Evolutionary conservation across 371 early-diverging fungal genomes (phyloP).

Genomic region (Choanephora cucurbitarum): DNA sequence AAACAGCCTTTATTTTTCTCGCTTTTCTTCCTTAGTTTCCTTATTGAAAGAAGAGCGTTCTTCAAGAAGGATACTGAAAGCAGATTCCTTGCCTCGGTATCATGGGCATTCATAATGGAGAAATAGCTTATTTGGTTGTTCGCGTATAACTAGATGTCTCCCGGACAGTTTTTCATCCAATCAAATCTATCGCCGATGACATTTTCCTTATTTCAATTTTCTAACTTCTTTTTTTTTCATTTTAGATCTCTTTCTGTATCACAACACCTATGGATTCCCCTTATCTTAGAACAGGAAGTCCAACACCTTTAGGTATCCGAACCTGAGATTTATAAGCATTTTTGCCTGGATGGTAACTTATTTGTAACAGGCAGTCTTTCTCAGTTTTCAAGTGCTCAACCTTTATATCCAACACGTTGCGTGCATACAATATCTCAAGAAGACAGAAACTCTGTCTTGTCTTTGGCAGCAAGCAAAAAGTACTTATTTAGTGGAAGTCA

Average conservation of each 20-base stretch:
- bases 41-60: too few relatives aligned
- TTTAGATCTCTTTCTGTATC: neutral
- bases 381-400: slow-evolving; percentile 13
- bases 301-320: slow-evolving; percentile 21
- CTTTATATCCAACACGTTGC: slow-evolving; percentile 40
- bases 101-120: too few relatives aligned
- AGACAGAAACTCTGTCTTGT: slow-evolving; percentile 65
- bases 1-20: too few relatives aligned
- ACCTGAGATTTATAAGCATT: too few relatives aligned
- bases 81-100: too few relatives aligned
- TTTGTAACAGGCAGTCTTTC: slow-evolving; percentile 24
- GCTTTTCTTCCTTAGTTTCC: too few relatives aligned
- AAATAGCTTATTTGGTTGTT: too few relatives aligned
- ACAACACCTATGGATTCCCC: slow-evolving; percentile 18
- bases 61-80: too few relatives aligned
- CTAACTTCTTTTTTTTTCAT: neutral
- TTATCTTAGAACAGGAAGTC: slow-evolving; percentile 22
- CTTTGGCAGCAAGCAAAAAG: slow-evolving; percentile 62
- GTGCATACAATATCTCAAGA: slow-evolving; percentile 66
- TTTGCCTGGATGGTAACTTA: neutral
- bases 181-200: too few relatives aligned
- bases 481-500: slow-evolving; percentile 79
- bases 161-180: too few relatives aligned
- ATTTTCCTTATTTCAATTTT: too few relatives aligned
- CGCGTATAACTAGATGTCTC: too few relatives aligned